Evolutionary conservation across 2,329 filamentous ascomycete species (phyloP).

Genomic region (Fusarium multiceps): DNA sequence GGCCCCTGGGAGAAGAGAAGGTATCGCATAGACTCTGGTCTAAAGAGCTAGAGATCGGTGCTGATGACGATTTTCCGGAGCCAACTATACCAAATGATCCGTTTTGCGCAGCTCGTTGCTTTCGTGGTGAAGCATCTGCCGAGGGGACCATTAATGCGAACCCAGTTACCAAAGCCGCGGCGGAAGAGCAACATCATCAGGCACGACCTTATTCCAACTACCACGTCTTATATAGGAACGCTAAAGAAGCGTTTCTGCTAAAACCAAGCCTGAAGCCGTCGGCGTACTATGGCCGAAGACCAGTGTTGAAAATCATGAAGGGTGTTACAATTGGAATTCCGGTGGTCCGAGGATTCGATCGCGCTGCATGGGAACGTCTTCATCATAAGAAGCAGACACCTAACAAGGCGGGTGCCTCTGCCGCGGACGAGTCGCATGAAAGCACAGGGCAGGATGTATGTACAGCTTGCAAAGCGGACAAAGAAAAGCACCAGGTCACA

Average conservation of each 20-base stretch:
- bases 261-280: conserved; percentile 89
- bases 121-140: conserved; percentile 67
- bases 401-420: conserved; percentile 45
- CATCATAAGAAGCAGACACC: conserved; percentile 62
- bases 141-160: conserved; percentile 60
- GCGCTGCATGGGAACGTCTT: conserved; percentile 77
- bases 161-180: conserved; percentile 48
- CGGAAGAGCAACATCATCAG: conserved; percentile 53
- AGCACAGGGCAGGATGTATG: conserved; percentile 53
- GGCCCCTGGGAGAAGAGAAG: conserved; percentile 90
- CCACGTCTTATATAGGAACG: conserved; percentile 88
- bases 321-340: conserved; percentile 84
- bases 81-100: conserved; percentile 63
- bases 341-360: conserved; percentile 90
- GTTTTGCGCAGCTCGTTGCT: conserved; percentile 70
- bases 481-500: conserved; percentile 76
- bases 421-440: conserved; percentile 47
- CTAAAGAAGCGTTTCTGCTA: conserved; percentile 81
- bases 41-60: conserved; percentile 54
- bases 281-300: conserved; percentile 82
- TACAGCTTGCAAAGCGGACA: conserved; percentile 71
- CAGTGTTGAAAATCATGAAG: conserved; percentile 85
- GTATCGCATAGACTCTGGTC: conserved; percentile 87
- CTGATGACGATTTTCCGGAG: conserved; percentile 46
- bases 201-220: conserved; percentile 75